These are phyloP conservation scores for Castanea mollissima DNA, from an alignment of 306 rosid species.

Conservation along the genomic window DNA sequence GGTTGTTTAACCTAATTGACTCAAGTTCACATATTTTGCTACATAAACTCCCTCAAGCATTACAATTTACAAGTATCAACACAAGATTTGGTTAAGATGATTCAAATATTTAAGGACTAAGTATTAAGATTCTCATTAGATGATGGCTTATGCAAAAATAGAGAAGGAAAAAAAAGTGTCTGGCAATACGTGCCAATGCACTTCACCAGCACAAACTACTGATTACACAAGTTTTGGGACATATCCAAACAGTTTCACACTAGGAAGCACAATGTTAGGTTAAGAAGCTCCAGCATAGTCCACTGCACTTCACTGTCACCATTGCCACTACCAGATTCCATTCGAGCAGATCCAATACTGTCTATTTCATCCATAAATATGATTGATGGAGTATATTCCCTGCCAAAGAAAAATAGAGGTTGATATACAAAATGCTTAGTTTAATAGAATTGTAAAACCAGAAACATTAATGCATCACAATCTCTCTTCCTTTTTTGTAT, in stretches of 20 bases:
- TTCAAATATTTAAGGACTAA: no score
- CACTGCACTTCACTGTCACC: slow-evolving; percentile 99
- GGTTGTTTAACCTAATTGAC: not conserved
- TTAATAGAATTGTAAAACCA: not conserved
- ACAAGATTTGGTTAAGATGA: not conserved
- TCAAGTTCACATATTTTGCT: not conserved
- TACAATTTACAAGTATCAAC: not conserved
- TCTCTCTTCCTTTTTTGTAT: not conserved
- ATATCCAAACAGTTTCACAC: not conserved
- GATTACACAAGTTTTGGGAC: not conserved
- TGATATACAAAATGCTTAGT: not conserved
- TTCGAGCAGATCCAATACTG: slow-evolving; percentile 96
- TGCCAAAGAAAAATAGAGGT: slow-evolving; percentile 26
- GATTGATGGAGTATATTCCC: slow-evolving; percentile 99
- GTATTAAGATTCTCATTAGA: not conserved
- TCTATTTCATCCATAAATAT: slow-evolving; percentile 99
- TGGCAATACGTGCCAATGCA: not conserved
- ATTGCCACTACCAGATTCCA: slow-evolving; percentile 99
- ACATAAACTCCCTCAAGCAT: not conserved
- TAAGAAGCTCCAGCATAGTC: slow-evolving; percentile 98
- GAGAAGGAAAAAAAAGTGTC: not conserved
- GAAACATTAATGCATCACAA: not conserved
- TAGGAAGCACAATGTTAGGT: slow-evolving; percentile 25
- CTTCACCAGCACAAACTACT: not conserved
- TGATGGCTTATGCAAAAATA: not conserved